Percentiles rank a stretch among this genome's conserved stretches.
These are phyloP conservation scores for Trichoderma reesei DNA, from an alignment of 495 filamentous ascomycete genomes.

Conservation along the genomic window DNA sequence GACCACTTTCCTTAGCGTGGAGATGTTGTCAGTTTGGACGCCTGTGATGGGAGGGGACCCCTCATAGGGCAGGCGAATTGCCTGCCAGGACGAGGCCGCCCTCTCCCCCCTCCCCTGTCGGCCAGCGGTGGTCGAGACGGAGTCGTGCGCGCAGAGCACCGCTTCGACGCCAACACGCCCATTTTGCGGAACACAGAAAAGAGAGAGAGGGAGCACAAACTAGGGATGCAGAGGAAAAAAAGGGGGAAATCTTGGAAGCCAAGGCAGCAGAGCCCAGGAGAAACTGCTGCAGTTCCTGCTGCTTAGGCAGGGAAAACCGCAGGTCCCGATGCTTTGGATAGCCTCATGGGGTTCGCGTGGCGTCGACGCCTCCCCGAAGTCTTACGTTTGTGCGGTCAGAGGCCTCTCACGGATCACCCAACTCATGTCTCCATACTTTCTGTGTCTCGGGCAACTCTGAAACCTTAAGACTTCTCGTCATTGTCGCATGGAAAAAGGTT, in stretches of 20 bases:
- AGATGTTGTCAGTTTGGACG: slow-evolving; percentile 1
- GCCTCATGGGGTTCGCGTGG: neutral
- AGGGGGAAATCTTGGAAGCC: neutral
- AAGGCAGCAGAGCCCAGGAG: too few species aligned
- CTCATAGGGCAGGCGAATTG: slow-evolving; percentile 2
- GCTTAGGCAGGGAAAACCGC: neutral
- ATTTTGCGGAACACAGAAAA: too few species aligned
- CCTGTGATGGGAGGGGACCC: neutral
- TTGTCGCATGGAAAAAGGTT: neutral
- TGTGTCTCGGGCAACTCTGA: neutral
- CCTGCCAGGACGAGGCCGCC: neutral
- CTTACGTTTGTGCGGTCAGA: neutral
- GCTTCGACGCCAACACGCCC: neutral
- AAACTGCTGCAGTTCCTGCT: neutral
- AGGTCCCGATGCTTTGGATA: neutral
- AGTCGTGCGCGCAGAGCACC: neutral
- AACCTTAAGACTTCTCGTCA: neutral
- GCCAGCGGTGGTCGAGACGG: neutral
- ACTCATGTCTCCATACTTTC: too few species aligned
- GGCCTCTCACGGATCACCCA: neutral
- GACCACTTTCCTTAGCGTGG: slow-evolving; percentile 4
- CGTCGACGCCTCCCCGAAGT: slow-evolving; percentile 3
- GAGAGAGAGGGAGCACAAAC: neutral
- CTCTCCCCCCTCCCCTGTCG: neutral
- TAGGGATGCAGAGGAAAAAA: neutral